Base-by-base conservation (phyloP, 345 rosid species). In the Euclidium syriacum region DNA sequence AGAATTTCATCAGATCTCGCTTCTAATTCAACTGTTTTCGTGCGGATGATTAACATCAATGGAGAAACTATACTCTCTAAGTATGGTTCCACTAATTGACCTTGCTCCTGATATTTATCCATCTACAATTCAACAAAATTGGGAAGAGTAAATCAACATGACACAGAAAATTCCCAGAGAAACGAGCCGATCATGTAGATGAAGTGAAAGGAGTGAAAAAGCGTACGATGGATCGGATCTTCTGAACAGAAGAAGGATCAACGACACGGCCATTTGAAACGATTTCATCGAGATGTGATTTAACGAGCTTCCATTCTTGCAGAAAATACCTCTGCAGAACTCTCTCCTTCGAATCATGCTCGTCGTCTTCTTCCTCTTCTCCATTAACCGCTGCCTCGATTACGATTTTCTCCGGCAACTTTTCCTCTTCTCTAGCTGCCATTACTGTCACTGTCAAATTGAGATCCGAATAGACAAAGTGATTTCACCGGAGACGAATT, bases 41-140 rank as follows among this genome's bases (percentile, higher is more conserved):
- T 69, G 26, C 90, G 90, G 32, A 94, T 67, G 51, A 90, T 81
- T 8, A 50, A 75, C 97, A 94, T 94, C 16, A 94, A 63, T 6
- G 95, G 97, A 47, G 95, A 84, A 53, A 90, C 80, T 29, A 94
- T 79, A 58, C 72, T 87, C 75, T 94, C 97, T 58, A 90, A 74
- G 80, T 87, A 94, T 3, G 97, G 99, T 69, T 94, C 99, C 56
- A 90, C 58, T 15, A 94, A 60, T 51, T 94, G 88, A 34, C 99
- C 97, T 60, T 90, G 90, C 63, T 90, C 85, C 74, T 94, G 97
- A 47, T 94, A 94, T 67, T 87, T 85, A 73, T 87, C 96, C 88
- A 90, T 58, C 99, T 90, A 84, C 62, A 65, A 4, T 24, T 39
- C 25, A 47, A 22, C 64, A 29, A 19, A 34, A 17, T 10, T 46